These are phyloP conservation scores for Vigna unguiculata DNA, from an alignment of 306 rosid species.

Conservation along the genomic window DNA sequence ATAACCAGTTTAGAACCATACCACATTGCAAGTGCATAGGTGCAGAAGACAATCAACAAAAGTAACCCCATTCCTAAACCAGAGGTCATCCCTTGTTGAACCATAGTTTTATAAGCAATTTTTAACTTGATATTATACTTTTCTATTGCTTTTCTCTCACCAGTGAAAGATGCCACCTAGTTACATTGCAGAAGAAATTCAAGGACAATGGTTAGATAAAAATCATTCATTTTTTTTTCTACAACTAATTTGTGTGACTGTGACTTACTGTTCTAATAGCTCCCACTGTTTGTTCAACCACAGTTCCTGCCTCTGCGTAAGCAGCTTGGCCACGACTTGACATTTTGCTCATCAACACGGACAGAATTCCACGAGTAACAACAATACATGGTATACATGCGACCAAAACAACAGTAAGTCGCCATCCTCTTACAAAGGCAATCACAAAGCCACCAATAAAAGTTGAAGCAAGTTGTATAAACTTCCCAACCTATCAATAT, in stretches of 20 bases:
- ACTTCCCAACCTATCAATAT: constrained; percentile 81
- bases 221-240: constrained; percentile 6
- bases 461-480: constrained; percentile 70
- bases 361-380: constrained; percentile 56
- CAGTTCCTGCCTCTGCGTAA: constrained; percentile 86
- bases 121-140: constrained; percentile 66
- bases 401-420: constrained; percentile 65
- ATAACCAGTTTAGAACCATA: constrained; percentile 81
- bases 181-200: constrained; percentile 16
- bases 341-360: constrained; percentile 62
- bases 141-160: constrained; percentile 79
- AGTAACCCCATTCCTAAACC: constrained; percentile 73
- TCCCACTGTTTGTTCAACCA: constrained; percentile 87
- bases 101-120: constrained; percentile 60
- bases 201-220: constrained; percentile 11
- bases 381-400: constrained; percentile 68
- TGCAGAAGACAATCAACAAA: constrained; percentile 56
- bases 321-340: constrained; percentile 80
- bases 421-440: constrained; percentile 80
- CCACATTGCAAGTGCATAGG: constrained; percentile 88
- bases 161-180: constrained; percentile 92
- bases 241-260: not conserved
- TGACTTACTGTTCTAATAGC: constrained; percentile 83
- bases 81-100: constrained; percentile 72
- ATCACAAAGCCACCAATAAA: constrained; percentile 77